Conservation (phyloP, 345 rosid genomes). For the Eutrema heterophyllum region DNA sequence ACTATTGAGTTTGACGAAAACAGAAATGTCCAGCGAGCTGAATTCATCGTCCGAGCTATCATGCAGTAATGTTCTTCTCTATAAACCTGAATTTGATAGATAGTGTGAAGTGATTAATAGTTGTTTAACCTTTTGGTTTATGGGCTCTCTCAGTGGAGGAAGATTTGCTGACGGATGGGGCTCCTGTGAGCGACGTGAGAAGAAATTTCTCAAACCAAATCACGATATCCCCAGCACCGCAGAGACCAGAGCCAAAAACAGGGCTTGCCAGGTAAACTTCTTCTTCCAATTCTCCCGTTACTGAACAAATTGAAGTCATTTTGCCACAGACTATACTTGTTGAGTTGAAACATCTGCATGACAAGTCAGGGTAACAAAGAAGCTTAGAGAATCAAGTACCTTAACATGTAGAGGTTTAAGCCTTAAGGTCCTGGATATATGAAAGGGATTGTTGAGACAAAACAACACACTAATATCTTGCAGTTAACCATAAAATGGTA, state of each 20-base stretch:
- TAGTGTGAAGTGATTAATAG: neutral
- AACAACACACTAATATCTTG: neutral
- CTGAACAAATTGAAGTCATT: neutral
- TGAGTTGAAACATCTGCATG: slow-evolving; percentile 14
- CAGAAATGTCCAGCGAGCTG: slow-evolving; percentile 89
- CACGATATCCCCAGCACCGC: slow-evolving; percentile 91
- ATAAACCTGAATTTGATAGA: neutral
- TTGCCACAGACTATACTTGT: neutral
- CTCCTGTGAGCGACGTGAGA: slow-evolving; percentile 85
- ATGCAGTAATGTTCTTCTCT: slow-evolving; percentile 68
- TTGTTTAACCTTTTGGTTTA: slow-evolving; percentile 3
- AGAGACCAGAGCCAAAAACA: slow-evolving; percentile 93
- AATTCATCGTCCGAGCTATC: slow-evolving; percentile 73
- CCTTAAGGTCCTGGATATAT: neutral
- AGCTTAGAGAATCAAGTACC: slow-evolving; percentile 2
- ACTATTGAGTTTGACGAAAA: slow-evolving; percentile 84
- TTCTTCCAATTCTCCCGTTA: slow-evolving; percentile 1
- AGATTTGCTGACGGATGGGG: slow-evolving; percentile 97
- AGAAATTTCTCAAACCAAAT: slow-evolving; percentile 80
- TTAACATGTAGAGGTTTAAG: slow-evolving; percentile 8
- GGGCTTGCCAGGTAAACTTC: slow-evolving; percentile 76
- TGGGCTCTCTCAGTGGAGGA: slow-evolving; percentile 46
- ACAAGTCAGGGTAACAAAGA: neutral
- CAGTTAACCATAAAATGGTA: neutral
- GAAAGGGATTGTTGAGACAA: neutral